phyloP scores from a whole-genome alignment of 768 basidiomycete species.

The Erythrobasidium yunnanense region DNA sequence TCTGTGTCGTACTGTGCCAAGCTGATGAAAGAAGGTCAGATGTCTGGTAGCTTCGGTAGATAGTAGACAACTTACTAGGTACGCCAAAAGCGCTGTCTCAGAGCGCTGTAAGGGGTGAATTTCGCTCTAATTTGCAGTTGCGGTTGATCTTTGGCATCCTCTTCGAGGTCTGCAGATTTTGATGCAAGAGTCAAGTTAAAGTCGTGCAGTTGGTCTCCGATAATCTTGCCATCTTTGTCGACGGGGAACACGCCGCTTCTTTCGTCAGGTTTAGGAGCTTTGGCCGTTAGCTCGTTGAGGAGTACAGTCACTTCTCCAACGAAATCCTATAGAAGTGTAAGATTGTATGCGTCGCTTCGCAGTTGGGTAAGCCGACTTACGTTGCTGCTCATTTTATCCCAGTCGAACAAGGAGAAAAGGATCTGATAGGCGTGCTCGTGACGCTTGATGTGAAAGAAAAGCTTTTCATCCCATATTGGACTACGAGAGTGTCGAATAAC shows the following conservation, averaged over 20 bases:
- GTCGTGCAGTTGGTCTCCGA: constrained; percentile 55
- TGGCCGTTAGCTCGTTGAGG: constrained; percentile 57
- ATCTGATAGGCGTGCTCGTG: constrained; percentile 65
- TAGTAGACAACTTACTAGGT: background rate
- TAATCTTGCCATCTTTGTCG: constrained; percentile 48
- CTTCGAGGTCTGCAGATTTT: constrained; percentile 50
- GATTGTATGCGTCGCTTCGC: background rate
- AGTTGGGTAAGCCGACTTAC: background rate
- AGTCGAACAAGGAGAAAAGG: constrained; percentile 77
- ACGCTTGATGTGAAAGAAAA: constrained; percentile 83
- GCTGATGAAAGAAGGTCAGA: constrained; percentile 66
- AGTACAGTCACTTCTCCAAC: constrained; percentile 69
- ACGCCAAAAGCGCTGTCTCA: constrained; percentile 38
- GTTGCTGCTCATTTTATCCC: constrained; percentile 52
- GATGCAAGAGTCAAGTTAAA: constrained; percentile 55
- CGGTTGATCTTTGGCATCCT: constrained; percentile 66
- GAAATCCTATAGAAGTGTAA: constrained; percentile 54
- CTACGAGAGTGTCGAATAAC: constrained; percentile 73
- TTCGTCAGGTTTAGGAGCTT: constrained; percentile 55
- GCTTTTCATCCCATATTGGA: constrained; percentile 87
- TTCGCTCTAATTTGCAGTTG: constrained; percentile 68
- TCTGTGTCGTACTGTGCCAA: constrained; percentile 82
- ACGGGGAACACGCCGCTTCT: constrained; percentile 51
- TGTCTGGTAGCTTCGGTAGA: constrained; percentile 47
- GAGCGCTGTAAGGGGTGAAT: constrained; percentile 76